A percentile compares a stretch with the other conserved stretches of the same genome.
Evolutionary conservation across 176 grass and related monocot species (phyloP).

Genomic region (Avena sativa): DNA sequence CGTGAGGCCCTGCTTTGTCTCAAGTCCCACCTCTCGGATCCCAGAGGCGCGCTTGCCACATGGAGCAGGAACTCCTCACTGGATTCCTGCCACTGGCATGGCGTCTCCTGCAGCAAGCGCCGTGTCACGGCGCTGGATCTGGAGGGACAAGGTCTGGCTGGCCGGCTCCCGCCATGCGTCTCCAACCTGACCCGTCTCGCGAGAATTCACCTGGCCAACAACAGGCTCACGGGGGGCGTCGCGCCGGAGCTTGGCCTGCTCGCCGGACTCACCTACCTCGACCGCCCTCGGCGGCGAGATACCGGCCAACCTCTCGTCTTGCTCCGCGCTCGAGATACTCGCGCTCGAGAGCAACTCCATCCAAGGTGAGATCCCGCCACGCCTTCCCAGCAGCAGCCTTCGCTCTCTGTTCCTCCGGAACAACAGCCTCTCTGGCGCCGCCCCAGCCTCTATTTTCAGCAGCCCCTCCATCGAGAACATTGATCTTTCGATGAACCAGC

Average conservation of each 20-base stretch:
- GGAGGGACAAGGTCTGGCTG: background rate
- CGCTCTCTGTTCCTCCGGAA: no score
- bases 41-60: background rate
- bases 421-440: no score
- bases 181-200: conserved; percentile 36
- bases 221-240: conserved; percentile 30
- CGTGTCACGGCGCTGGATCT: conserved; percentile 26
- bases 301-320: background rate
- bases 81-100: conserved; percentile 38
- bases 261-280: conserved; percentile 30
- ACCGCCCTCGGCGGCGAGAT: conserved; percentile 33
- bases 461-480: no score
- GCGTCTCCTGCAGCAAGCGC: conserved; percentile 9
- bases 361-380: background rate
- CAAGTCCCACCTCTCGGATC: conserved; percentile 3
- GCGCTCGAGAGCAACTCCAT: conserved; percentile 21
- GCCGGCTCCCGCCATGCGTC: conserved; percentile 38
- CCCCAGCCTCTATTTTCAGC: no score
- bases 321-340: conserved; percentile 16
- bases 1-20: conserved; percentile 35
- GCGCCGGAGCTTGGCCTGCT: conserved; percentile 35
- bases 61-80: conserved; percentile 20
- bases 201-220: conserved; percentile 33
- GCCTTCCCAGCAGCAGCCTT: no score
- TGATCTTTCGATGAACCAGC: no score